These are phyloP conservation scores for Pittosporum tobira DNA, from an alignment of 129 eudicot genomes.

Conservation along the genomic window DNA sequence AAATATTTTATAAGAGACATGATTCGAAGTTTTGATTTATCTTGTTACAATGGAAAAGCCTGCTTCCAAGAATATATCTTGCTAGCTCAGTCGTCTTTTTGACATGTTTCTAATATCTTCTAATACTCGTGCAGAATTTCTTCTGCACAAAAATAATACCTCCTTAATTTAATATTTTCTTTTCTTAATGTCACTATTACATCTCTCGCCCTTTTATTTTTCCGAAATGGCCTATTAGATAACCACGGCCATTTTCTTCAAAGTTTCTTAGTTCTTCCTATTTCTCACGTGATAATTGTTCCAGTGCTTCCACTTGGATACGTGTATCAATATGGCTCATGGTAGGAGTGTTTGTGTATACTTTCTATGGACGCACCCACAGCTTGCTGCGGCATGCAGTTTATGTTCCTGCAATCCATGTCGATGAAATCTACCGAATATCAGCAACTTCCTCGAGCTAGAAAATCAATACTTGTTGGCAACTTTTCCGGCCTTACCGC, in stretches of 20 bases:
- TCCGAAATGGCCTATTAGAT: background rate
- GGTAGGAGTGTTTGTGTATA: conserved; percentile 57
- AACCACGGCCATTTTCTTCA: background rate
- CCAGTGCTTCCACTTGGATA: conserved; percentile 71
- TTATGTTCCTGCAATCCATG: conserved; percentile 86
- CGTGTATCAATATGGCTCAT: conserved; percentile 82
- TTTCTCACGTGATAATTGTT: conserved; percentile 9
- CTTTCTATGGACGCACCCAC: conserved; percentile 70
- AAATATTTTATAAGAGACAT: too few relatives aligned
- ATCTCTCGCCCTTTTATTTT: background rate
- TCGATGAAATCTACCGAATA: conserved; percentile 71
- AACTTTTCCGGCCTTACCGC: background rate
- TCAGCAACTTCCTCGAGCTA: conserved; percentile 32
- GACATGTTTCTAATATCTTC: too few relatives aligned
- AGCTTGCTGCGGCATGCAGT: conserved; percentile 72
- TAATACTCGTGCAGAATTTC: too few relatives aligned
- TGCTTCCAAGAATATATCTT: too few relatives aligned
- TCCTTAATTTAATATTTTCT: too few relatives aligned
- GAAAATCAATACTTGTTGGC: background rate
- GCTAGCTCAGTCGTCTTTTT: too few relatives aligned
- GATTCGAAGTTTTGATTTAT: background rate
- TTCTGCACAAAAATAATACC: too few relatives aligned
- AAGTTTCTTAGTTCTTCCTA: background rate
- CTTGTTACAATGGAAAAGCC: too few relatives aligned
- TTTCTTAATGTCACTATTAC: too few relatives aligned